Percentiles rank a stretch among this genome's conserved stretches.
Evolutionary conservation across 257 asterid genomes (phyloP).

Genomic region (Jacaranda copaia): DNA sequence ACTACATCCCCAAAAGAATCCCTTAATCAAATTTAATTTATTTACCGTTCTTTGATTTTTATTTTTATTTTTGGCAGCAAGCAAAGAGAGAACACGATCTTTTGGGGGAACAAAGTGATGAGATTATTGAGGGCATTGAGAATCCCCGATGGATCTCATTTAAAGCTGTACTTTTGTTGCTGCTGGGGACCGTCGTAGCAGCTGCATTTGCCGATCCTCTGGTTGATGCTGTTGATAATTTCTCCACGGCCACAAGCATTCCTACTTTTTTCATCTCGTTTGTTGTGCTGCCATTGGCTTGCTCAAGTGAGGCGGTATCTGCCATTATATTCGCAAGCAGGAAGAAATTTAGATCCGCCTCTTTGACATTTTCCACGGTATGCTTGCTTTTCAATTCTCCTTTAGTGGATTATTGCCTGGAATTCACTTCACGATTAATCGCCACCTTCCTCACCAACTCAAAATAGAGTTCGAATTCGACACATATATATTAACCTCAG

Average conservation of each 20-base stretch:
- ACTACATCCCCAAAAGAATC: too few species aligned
- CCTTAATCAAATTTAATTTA: background rate
- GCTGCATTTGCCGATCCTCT: constrained; percentile 86
- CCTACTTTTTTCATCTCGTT: constrained; percentile 84
- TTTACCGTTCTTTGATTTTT: background rate
- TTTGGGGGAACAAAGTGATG: constrained; percentile 65
- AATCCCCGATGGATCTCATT: constrained; percentile 53
- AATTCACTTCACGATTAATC: too few species aligned
- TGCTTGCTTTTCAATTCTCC: constrained; percentile 2
- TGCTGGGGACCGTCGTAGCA: constrained; percentile 69
- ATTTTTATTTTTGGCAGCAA: constrained; percentile 49
- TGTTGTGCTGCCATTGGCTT: constrained; percentile 71
- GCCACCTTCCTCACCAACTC: background rate
- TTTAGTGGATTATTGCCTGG: too few species aligned
- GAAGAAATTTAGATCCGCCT: constrained; percentile 68
- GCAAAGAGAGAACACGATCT: constrained; percentile 65
- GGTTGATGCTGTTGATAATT: constrained; percentile 75
- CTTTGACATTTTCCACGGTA: constrained; percentile 86
- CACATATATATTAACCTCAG: too few species aligned
- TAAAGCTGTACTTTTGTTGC: constrained; percentile 61
- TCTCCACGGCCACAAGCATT: constrained; percentile 72
- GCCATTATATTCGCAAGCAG: constrained; percentile 72
- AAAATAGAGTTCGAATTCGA: too few species aligned
- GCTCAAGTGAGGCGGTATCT: constrained; percentile 84
- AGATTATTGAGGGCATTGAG: constrained; percentile 56